Conservation (phyloP, 352 stramenopile genomes). For the Globisporangium apiculatum region DNA sequence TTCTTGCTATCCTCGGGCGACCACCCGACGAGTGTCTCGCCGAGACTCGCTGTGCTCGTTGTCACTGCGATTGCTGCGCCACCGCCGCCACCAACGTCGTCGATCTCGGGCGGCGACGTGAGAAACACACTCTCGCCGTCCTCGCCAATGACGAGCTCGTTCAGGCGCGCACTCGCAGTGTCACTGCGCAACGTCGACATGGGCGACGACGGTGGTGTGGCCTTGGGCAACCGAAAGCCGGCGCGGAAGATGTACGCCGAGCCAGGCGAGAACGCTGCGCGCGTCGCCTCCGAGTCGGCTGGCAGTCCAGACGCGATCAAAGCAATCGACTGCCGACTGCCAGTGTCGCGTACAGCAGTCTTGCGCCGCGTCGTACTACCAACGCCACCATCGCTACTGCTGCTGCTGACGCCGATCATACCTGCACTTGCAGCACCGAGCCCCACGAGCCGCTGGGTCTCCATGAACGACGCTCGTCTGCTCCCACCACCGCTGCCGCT, state of each 20-base stretch:
- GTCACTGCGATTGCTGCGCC: not conserved
- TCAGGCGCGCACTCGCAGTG: not conserved
- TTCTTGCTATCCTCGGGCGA: slow-evolving; percentile 20
- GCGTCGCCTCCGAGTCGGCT: slow-evolving; percentile 22
- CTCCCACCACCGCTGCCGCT: not conserved
- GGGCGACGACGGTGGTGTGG: slow-evolving; percentile 22
- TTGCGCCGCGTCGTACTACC: slow-evolving; percentile 22
- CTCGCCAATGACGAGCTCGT: slow-evolving; percentile 5
- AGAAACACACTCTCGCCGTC: slow-evolving; percentile 11
- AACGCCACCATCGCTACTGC: not conserved
- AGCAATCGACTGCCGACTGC: slow-evolving; percentile 17
- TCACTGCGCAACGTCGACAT: slow-evolving; percentile 2
- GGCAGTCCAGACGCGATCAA: slow-evolving; percentile 21
- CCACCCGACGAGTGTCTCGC: slow-evolving; percentile 33
- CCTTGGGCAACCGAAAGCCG: slow-evolving; percentile 50
- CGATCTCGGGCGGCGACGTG: slow-evolving; percentile 15
- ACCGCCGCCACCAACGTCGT: not conserved
- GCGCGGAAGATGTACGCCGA: slow-evolving; percentile 40
- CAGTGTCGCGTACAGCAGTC: slow-evolving; percentile 12
- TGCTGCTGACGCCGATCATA: not conserved
- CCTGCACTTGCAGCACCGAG: slow-evolving; percentile 5
- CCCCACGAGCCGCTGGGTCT: slow-evolving; percentile 36
- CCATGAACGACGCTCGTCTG: slow-evolving; percentile 25
- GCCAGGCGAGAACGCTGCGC: slow-evolving; percentile 30
- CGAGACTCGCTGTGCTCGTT: slow-evolving; percentile 5